phyloP scores from a whole-genome alignment of 2,329 filamentous ascomycete species.

The Rachicladosporium sp. region DNA sequence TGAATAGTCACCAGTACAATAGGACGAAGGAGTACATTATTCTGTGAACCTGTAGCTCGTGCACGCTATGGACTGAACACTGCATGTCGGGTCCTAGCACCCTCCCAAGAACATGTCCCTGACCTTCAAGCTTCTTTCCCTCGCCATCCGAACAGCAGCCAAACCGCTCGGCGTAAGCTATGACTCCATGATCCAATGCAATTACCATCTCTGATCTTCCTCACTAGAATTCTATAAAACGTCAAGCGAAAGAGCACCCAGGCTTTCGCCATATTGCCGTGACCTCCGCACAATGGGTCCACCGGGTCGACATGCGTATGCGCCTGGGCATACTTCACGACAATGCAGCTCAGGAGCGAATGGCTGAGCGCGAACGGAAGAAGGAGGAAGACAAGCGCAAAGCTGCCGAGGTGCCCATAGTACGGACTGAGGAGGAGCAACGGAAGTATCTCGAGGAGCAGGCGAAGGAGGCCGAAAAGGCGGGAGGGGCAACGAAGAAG shows the following conservation, averaged over 20 bases:
- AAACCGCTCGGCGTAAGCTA: constrained; percentile 53
- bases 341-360: constrained; percentile 40
- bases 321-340: constrained; percentile 54
- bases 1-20: too few species aligned
- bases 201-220: background rate
- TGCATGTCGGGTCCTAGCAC: constrained; percentile 5
- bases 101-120: constrained; percentile 40
- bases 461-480: constrained; percentile 29
- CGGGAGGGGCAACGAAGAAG: constrained; percentile 26
- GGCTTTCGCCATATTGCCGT: constrained; percentile 51
- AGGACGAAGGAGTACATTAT: too few species aligned
- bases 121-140: constrained; percentile 53
- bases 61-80: constrained; percentile 6
- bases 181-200: too few species aligned
- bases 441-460: constrained; percentile 42
- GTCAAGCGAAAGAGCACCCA: constrained; percentile 56
- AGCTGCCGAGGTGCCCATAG: constrained; percentile 42
- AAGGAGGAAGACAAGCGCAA: constrained; percentile 43
- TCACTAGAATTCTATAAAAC: constrained; percentile 52
- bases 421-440: constrained; percentile 49
- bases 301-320: constrained; percentile 56
- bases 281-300: constrained; percentile 49
- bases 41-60: too few species aligned
- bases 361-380: constrained; percentile 41
- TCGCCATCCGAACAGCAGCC: constrained; percentile 52